Percentiles rank a stretch among this genome's conserved stretches.
Evolutionary conservation across 768 basidiomycete genomes (phyloP).

Genomic region (Chalciporus pseudorubinellus): DNA sequence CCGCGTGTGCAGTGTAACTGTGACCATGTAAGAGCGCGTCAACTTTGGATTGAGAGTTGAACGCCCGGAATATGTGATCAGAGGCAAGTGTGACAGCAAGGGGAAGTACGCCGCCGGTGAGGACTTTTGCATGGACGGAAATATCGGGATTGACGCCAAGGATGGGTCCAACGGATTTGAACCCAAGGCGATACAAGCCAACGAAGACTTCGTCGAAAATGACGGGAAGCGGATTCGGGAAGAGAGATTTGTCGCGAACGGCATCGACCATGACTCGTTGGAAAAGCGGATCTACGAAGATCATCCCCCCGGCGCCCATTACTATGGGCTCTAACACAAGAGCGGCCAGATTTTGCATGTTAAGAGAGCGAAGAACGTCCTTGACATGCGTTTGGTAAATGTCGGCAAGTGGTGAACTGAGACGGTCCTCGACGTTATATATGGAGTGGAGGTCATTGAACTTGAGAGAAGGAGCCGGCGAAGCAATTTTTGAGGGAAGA

Average conservation of each 20-base stretch:
- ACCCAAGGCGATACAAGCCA: conserved; percentile 85
- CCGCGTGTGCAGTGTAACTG: conserved; percentile 91
- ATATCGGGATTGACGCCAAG: conserved; percentile 83
- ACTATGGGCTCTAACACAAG: conserved; percentile 89
- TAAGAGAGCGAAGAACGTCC: conserved; percentile 47
- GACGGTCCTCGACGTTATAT: conserved; percentile 68
- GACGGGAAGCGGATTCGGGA: conserved; percentile 67
- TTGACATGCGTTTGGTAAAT: conserved; percentile 61
- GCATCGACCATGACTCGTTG: conserved; percentile 84
- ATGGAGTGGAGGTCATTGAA: conserved; percentile 50
- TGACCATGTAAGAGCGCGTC: conserved; percentile 92
- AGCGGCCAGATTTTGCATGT: conserved; percentile 56
- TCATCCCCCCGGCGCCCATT: conserved; percentile 96
- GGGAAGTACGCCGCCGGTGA: conserved; percentile 91
- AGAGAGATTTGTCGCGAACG: conserved; percentile 51
- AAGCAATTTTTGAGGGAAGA: conserved; percentile 49
- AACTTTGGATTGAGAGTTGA: conserved; percentile 71
- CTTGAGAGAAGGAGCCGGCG: conserved; percentile 21
- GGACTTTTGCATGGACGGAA: conserved; percentile 86
- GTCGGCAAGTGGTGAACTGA: conserved; percentile 57
- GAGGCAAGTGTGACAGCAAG: conserved; percentile 83
- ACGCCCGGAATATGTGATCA: conserved; percentile 75
- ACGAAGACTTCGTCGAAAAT: conserved; percentile 97
- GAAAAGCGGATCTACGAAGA: conserved; percentile 96
- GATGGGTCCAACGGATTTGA: conserved; percentile 59